Percentiles rank a stretch among this genome's conserved stretches.
Evolutionary conservation across 805 yeast species (phyloP).

Genomic region (Candida alai): DNA sequence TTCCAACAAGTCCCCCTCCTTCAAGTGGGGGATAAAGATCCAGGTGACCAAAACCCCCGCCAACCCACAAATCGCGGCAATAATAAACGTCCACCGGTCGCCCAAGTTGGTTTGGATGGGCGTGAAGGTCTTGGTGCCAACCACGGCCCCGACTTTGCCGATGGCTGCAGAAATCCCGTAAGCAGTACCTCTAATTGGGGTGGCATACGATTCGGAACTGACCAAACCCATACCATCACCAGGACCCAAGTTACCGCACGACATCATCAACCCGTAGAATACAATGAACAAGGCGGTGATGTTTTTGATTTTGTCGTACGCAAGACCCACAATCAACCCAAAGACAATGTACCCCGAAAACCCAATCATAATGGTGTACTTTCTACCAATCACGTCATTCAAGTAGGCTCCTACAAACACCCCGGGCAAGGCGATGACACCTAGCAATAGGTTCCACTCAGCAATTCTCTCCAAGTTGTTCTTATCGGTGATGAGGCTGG

Average conservation of each 20-base stretch:
- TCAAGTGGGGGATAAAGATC: conserved; percentile 64
- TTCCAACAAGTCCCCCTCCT: conserved; percentile 62
- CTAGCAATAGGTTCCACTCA: conserved; percentile 70
- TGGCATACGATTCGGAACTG: conserved; percentile 66
- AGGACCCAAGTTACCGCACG: conserved; percentile 73
- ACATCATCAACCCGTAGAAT: conserved; percentile 70
- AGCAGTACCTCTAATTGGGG: conserved; percentile 71
- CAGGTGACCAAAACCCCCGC: conserved; percentile 58
- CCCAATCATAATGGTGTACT: conserved; percentile 67
- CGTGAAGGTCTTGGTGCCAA: conserved; percentile 69
- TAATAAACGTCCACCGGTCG: conserved; percentile 70
- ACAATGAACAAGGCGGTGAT: conserved; percentile 64
- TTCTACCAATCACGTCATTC: conserved; percentile 65
- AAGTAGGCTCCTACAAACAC: conserved; percentile 64
- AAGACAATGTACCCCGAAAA: conserved; percentile 67
- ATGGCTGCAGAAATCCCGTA: conserved; percentile 77
- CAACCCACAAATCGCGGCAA: conserved; percentile 70
- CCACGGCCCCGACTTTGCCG: conserved; percentile 84
- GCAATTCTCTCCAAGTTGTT: conserved; percentile 52
- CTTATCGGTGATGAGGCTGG: conserved; percentile 39
- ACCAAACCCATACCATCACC: conserved; percentile 70
- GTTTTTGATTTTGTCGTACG: conserved; percentile 51
- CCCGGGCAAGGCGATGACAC: conserved; percentile 69
- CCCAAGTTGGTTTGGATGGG: conserved; percentile 66
- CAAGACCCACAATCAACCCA: conserved; percentile 68